These are phyloP conservation scores for Aspergillus niger DNA, from an alignment of 2,329 filamentous ascomycete genomes.

Conservation along the genomic window DNA sequence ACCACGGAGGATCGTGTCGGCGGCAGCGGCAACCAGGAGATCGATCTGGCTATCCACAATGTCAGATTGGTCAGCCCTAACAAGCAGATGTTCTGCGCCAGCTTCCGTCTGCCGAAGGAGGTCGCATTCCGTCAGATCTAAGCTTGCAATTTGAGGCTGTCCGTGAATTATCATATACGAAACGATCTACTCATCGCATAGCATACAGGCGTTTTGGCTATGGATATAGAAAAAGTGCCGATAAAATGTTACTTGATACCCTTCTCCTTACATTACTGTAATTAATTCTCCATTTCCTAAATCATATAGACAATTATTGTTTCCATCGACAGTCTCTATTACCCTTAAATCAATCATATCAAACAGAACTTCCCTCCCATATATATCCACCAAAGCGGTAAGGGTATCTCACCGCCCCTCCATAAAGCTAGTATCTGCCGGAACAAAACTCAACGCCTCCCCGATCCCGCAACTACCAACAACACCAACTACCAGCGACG, in stretches of 20 bases:
- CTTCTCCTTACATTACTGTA: background rate
- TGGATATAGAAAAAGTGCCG: conserved; percentile 24
- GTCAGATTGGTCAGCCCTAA: conserved; percentile 88
- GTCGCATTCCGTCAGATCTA: conserved; percentile 68
- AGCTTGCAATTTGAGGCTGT: background rate
- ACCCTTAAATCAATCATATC: too few species aligned
- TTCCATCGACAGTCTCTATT: too few species aligned
- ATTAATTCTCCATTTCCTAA: background rate
- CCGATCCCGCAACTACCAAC: conserved; percentile 7
- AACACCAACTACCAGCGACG: background rate
- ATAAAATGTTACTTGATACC: conserved; percentile 16
- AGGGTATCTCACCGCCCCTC: conserved; percentile 20
- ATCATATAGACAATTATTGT: too few species aligned
- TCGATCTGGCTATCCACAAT: conserved; percentile 59
- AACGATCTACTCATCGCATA: conserved; percentile 14
- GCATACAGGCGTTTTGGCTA: conserved; percentile 18
- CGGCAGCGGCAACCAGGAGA: conserved; percentile 60
- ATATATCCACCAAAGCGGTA: background rate
- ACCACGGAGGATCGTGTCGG: conserved; percentile 53
- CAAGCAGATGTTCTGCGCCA: conserved; percentile 96
- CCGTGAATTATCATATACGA: background rate
- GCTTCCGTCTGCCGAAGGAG: conserved; percentile 77
- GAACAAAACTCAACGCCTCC: background rate
- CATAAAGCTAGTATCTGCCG: conserved; percentile 13
- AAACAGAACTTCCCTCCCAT: too few species aligned